A percentile compares a stretch with the other conserved stretches of the same genome.
phyloP scores from a whole-genome alignment of 331 rosid species.

The Pyracantha coccinea region DNA sequence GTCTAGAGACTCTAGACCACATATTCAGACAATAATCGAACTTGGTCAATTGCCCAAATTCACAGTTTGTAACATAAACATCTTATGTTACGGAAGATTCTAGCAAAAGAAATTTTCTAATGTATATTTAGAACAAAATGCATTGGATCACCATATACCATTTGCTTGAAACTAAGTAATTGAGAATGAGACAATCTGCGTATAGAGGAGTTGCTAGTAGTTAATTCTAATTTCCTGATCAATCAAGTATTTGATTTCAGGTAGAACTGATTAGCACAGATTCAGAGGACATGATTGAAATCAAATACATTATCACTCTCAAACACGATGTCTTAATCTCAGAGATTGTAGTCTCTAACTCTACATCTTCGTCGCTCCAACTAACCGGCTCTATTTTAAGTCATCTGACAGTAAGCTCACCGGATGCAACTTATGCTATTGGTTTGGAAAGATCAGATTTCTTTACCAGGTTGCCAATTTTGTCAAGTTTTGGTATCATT shows the following conservation, averaged over 20 bases:
- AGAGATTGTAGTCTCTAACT: conserved; percentile 48
- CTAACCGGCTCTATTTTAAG: conserved; percentile 56
- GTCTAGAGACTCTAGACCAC: too few species aligned
- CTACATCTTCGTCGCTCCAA: conserved; percentile 36
- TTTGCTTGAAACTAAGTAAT: too few species aligned
- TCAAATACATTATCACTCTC: conserved; percentile 61
- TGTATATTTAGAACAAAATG: too few species aligned
- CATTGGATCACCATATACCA: too few species aligned
- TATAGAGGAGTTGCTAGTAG: neutral
- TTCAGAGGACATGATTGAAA: conserved; percentile 35
- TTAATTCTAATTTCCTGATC: neutral
- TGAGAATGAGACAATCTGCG: too few species aligned
- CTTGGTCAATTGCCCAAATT: too few species aligned
- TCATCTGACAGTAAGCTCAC: conserved; percentile 82
- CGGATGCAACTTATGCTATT: conserved; percentile 81
- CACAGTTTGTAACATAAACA: too few species aligned
- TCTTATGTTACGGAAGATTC: too few species aligned
- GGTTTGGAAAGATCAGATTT: conserved; percentile 73
- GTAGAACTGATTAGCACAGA: conserved; percentile 49
- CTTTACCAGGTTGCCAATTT: conserved; percentile 36
- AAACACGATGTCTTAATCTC: conserved; percentile 45
- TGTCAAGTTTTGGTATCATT: conserved; percentile 36
- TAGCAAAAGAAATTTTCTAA: too few species aligned
- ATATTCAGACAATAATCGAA: too few species aligned
- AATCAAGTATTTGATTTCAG: conserved; percentile 18